Evolutionary conservation across 768 basidiomycete species (phyloP), one percentile per base, ranked within the genome.

Genomic region (Calocera viscosa): DNA sequence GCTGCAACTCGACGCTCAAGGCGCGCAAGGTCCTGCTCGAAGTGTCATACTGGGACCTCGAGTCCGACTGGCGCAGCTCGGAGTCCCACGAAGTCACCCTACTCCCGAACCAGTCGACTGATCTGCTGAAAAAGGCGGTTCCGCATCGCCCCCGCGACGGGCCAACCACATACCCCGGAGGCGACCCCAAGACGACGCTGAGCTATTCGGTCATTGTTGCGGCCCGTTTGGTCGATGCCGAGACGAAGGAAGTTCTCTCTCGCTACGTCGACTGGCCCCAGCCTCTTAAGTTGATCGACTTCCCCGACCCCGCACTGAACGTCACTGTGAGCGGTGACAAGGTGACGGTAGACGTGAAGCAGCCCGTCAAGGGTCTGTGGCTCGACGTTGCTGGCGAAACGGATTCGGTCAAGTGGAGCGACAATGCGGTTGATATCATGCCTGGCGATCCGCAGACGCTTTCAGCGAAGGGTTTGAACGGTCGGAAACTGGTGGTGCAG

Each of bases 21-120:
- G 2, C 70, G 8, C 68, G 69, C 3, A 47, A 70, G 1, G 76
- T 71, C 30, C 70, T 60, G 0, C 70, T 81, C 66, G 76, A 78
- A 32, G 69, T 81, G 28, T 70, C 72, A 14, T 73, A 74, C 5
- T 78, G 74, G 67, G 77, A 79, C 39, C 71, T 82, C 7, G 39
- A 72, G 11, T 68, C 71, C 0, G 76, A 70, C 24, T 75, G 76
- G 70, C 53, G 53, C 22, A 22, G 14, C 24, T 60, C 53, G 26
- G 71, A 73, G 2, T 73, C 74, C 24, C 30, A 64, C 26, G 64
- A 71, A 7, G 71, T 77, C 26, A 67, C 65, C 1, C 74, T 82
- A 5, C 64, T 66, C 2, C 72, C 79, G 14, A 83, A 82, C 69
- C 72, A 76, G 28, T 75, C 77, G 1, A 80, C 78, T 8, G 82